phyloP scores from a whole-genome alignment of 345 rosid genomes.

The Hevea brasiliensis region DNA sequence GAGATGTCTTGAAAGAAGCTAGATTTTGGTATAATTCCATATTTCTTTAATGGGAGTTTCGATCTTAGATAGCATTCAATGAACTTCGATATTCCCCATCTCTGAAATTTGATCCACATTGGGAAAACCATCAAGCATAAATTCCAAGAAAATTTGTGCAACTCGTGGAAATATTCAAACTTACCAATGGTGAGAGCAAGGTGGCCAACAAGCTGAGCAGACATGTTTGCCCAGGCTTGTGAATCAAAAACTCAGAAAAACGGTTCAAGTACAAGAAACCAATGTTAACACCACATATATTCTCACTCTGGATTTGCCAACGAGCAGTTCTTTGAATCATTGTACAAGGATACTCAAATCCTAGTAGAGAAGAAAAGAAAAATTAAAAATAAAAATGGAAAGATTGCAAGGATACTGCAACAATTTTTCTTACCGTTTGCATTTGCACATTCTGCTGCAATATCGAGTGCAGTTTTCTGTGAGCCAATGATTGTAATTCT shows the following conservation, averaged over 20 bases:
- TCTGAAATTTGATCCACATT: slow-evolving; percentile 16
- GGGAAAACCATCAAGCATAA: no score
- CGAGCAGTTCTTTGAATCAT: slow-evolving; percentile 33
- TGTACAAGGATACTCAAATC: slow-evolving; percentile 29
- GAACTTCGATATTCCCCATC: slow-evolving; percentile 23
- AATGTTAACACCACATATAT: background rate
- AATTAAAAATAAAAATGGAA: no score
- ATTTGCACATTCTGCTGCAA: slow-evolving; percentile 43
- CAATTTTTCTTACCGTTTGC: slow-evolving; percentile 27
- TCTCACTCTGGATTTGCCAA: slow-evolving; percentile 25
- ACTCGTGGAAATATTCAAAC: background rate
- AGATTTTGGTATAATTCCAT: slow-evolving; percentile 23
- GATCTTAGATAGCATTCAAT: slow-evolving; percentile 28
- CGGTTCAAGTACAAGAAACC: slow-evolving; percentile 34
- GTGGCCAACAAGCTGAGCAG: slow-evolving; percentile 25
- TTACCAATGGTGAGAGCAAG: slow-evolving; percentile 41
- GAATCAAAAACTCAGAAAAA: slow-evolving; percentile 32
- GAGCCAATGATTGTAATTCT: slow-evolving; percentile 34
- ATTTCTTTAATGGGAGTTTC: slow-evolving; percentile 27
- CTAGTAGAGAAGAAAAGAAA: no score
- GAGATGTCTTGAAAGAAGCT: slow-evolving; percentile 20
- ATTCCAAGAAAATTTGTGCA: background rate
- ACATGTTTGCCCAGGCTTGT: slow-evolving; percentile 44
- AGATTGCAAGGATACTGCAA: background rate
- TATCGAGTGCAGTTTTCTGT: slow-evolving; percentile 36